Conservation (phyloP, 352 stramenopile genomes). For the Phytopythium ostracodes region DNA sequence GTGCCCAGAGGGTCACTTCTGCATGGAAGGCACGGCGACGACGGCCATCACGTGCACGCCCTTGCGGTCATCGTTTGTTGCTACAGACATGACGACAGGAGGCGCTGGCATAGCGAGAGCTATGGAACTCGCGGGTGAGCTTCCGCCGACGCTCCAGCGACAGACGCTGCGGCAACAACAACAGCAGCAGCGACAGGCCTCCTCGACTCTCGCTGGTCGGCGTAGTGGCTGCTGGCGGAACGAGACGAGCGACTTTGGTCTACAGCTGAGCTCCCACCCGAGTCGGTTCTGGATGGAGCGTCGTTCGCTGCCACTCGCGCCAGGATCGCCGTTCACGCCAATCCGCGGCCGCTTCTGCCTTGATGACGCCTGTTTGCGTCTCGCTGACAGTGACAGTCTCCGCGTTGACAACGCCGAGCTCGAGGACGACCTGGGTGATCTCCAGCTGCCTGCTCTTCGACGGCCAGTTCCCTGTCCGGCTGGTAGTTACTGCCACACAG, state of each 20-base stretch:
- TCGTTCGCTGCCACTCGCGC: conserved; percentile 85
- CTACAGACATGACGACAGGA: conserved; percentile 10
- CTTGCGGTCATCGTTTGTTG: conserved; percentile 2
- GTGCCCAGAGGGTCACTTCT: conserved; percentile 95
- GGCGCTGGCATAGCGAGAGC: conserved; percentile 38
- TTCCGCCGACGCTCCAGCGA: conserved; percentile 37
- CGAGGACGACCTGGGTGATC: conserved; percentile 67
- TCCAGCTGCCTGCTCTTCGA: conserved; percentile 61
- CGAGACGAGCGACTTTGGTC: conserved; percentile 92
- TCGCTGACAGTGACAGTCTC: conserved; percentile 83
- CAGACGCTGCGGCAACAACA: conserved; percentile 14
- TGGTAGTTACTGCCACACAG: conserved; percentile 88
- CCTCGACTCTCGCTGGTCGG: conserved; percentile 54
- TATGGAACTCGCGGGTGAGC: conserved; percentile 29
- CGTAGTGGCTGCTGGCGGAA: conserved; percentile 94
- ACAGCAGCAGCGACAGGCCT: conserved; percentile 1
- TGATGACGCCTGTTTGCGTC: conserved; percentile 87
- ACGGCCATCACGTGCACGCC: conserved; percentile 86
- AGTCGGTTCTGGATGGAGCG: conserved; percentile 93
- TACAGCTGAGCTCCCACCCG: conserved; percentile 85
- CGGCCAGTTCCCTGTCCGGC: conserved; percentile 83
- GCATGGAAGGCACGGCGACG: conserved; percentile 93
- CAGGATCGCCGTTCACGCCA: conserved; percentile 60
- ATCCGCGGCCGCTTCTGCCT: conserved; percentile 93
- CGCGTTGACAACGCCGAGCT: conserved; percentile 73